Evolutionary conservation across 2,329 filamentous ascomycete genomes (phyloP).

Genomic region (Dactylonectria macrodidyma): DNA sequence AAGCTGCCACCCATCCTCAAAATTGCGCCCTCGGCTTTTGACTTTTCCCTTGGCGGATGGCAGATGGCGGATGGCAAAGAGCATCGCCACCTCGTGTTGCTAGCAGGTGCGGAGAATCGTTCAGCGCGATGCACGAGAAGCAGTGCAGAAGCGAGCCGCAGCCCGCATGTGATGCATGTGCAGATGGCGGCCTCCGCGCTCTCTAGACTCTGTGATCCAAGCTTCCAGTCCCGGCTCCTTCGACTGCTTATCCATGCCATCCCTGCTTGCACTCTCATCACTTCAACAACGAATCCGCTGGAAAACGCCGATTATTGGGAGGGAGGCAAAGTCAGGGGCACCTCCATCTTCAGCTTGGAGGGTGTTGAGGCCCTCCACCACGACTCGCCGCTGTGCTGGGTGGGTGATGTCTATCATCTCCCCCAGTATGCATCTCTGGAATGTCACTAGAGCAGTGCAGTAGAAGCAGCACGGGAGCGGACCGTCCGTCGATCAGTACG

Average conservation of each 20-base stretch:
- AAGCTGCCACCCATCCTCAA: conserved; percentile 43
- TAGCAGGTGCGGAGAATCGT: neutral
- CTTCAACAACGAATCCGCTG: neutral
- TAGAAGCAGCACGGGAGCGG: conserved; percentile 43
- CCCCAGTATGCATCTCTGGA: neutral
- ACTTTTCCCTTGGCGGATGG: neutral
- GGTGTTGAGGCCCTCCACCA: conserved; percentile 20
- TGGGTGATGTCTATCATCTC: conserved; percentile 18
- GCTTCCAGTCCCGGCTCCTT: conserved; percentile 10
- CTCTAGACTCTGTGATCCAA: conserved; percentile 13
- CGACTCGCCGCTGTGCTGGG: conserved; percentile 26
- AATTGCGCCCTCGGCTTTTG: conserved; percentile 39
- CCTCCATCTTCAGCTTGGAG: conserved; percentile 37
- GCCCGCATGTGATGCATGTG: conserved; percentile 15
- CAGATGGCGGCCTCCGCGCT: conserved; percentile 29
- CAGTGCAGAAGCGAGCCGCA: conserved; percentile 8
- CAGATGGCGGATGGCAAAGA: conserved; percentile 32
- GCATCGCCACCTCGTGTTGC: conserved; percentile 32
- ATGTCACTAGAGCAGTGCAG: conserved; percentile 30
- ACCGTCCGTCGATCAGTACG: conserved; percentile 44
- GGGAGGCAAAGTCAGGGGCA: conserved; percentile 49
- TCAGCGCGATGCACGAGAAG: conserved; percentile 25
- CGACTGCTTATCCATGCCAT: conserved; percentile 22
- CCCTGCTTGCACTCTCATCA: conserved; percentile 29
- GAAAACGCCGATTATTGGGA: conserved; percentile 45